A percentile compares a stretch with the other conserved stretches of the same genome.
phyloP scores from a whole-genome alignment of 371 early-diverging fungal genomes.

The Mucor piriformis region DNA sequence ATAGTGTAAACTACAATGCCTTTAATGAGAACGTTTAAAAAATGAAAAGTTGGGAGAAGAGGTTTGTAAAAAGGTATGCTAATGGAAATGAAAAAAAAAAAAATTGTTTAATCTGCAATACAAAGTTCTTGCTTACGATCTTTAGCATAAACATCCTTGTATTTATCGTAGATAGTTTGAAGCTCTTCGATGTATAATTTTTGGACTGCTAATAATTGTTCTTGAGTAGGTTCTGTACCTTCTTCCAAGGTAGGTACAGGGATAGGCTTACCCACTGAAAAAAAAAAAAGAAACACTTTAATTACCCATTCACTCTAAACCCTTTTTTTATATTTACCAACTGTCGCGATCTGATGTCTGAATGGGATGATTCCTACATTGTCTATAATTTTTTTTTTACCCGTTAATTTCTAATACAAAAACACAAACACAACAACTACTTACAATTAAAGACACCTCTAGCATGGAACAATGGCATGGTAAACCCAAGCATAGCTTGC shows the following conservation, averaged over 20 bases:
- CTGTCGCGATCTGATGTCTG: constrained; percentile 53
- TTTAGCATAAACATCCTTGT: constrained; percentile 74
- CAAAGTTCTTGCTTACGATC: constrained; percentile 63
- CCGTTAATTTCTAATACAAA: not conserved
- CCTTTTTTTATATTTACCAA: constrained; percentile 41
- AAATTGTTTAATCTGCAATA: constrained; percentile 47
- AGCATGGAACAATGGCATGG: constrained; percentile 75
- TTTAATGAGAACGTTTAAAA: not conserved
- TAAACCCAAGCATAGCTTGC: constrained; percentile 66
- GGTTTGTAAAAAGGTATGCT: not conserved
- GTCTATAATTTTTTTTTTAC: constrained; percentile 27
- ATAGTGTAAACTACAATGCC: constrained; percentile 1
- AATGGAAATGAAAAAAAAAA: not conserved
- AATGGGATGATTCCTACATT: constrained; percentile 63
- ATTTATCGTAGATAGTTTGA: constrained; percentile 60
- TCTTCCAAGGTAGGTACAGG: constrained; percentile 53
- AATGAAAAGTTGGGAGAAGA: not conserved
- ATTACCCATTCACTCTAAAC: not conserved
- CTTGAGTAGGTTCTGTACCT: constrained; percentile 58
- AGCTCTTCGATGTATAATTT: constrained; percentile 66
- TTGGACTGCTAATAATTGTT: constrained; percentile 69
- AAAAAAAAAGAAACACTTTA: not conserved
- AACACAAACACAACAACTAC: constrained; percentile 9
- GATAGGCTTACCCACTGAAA: constrained; percentile 72
- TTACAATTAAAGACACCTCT: constrained; percentile 76